phyloP scores from a whole-genome alignment of 2,329 filamentous ascomycete species.

The Cladosporium sp. region DNA sequence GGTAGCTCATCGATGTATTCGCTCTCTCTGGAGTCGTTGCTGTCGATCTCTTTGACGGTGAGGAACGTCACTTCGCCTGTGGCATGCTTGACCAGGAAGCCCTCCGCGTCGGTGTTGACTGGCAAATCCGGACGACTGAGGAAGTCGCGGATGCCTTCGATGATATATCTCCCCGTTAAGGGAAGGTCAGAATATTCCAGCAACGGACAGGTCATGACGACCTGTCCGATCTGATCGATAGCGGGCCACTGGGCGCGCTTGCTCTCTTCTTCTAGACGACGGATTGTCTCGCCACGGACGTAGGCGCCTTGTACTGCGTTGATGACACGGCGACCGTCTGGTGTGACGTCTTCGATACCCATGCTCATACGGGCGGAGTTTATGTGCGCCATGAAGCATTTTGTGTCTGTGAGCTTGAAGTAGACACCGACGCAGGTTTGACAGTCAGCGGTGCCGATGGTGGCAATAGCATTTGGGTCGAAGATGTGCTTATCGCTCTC shows the following conservation, averaged over 20 bases:
- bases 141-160: not conserved
- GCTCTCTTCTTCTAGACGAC: not conserved
- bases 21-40: not conserved
- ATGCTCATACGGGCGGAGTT: not conserved
- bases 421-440: not conserved
- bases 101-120: not conserved
- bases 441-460: not conserved
- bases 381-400: constrained; percentile 3
- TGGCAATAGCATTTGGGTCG: not conserved
- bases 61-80: not conserved
- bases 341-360: not conserved
- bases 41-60: not conserved
- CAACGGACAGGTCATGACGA: not conserved
- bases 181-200: not conserved
- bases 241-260: not conserved
- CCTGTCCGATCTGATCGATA: not conserved
- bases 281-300: not conserved
- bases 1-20: not conserved
- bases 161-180: not conserved
- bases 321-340: not conserved
- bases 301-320: not conserved
- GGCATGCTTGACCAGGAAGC: not conserved
- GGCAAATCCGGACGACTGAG: not conserved
- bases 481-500: not conserved
- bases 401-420: not conserved